phyloP scores from a whole-genome alignment of 2,329 filamentous ascomycete species.

The Acrocalymma vagum region DNA sequence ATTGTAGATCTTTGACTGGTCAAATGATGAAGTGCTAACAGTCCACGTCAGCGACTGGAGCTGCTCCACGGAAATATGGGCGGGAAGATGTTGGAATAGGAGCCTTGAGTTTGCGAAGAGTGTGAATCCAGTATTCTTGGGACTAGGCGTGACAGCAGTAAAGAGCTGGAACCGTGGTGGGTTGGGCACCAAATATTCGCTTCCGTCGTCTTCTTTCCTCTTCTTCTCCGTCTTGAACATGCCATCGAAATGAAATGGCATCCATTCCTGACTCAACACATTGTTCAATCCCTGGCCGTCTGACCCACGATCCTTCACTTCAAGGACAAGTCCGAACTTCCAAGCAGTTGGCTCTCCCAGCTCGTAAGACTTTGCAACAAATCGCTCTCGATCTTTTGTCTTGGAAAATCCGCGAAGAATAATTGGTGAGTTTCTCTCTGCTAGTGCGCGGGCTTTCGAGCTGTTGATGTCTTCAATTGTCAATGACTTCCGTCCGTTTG shows the following conservation, averaged over 20 bases:
- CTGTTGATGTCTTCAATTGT: conserved; percentile 56
- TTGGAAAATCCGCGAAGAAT: conserved; percentile 62
- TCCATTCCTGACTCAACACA: conserved; percentile 58
- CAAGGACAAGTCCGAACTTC: conserved; percentile 68
- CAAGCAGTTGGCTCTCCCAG: conserved; percentile 60
- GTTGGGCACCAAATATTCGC: conserved; percentile 22
- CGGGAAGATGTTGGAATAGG: conserved; percentile 58
- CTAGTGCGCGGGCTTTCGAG: conserved; percentile 54
- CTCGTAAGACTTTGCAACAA: conserved; percentile 57
- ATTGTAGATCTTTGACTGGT: conserved; percentile 51
- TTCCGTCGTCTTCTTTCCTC: conserved; percentile 34
- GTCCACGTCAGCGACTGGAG: conserved; percentile 57
- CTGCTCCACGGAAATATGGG: conserved; percentile 42
- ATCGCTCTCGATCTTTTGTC: conserved; percentile 56
- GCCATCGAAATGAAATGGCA: conserved; percentile 68
- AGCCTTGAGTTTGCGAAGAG: conserved; percentile 62
- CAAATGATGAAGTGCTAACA: conserved; percentile 59
- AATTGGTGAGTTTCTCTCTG: conserved; percentile 62
- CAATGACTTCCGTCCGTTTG: conserved; percentile 11
- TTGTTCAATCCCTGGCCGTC: conserved; percentile 60
- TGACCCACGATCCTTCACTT: conserved; percentile 67
- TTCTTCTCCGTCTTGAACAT: conserved; percentile 63
- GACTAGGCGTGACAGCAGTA: conserved; percentile 56
- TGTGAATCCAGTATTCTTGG: conserved; percentile 62
- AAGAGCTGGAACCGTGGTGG: conserved; percentile 60